Evolutionary conservation across 495 filamentous ascomycete genomes (phyloP), one percentile per base, ranked within the genome.

Genomic region (Podospora tetraspora): DNA sequence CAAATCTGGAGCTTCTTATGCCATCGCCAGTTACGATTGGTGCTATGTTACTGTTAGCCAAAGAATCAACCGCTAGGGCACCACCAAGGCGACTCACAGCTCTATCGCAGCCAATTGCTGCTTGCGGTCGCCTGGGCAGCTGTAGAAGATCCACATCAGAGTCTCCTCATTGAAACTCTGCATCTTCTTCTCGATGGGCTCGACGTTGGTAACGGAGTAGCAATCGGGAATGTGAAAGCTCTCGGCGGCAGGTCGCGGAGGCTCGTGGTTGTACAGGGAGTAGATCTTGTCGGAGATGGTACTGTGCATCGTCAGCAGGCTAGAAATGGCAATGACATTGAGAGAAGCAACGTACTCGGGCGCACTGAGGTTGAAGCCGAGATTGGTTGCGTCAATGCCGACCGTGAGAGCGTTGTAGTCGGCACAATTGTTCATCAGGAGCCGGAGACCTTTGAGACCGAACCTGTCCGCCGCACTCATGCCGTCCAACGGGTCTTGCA

Each of bases 141-240:
- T 92, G 81, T 96, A 97, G 83, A 97, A 97, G 69, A 97, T 95
- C 82, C 90, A 93, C 77, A 97, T 93, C 65, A 97, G 83, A 0
- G 93, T 96, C 76, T 97, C 94, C 67, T 96, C 92, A 69, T 90
- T 90, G 80, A 97, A 96, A 64, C 88, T 91, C 19, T 84, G 82
- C 59, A 96, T 91, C 70, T 94, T 91, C 63, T 87, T 85, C 59
- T 92, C 87, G 22, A 97, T 82, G 19, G 88, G 86, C 72, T 93
- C 91, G 32, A 96, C 90, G 72, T 96, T 97, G 70, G 87, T 89
- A 24, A 97, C 94, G 60, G 84, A 88, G 76, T 97, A 97, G 77
- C 92, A 95, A 24, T 89, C 86, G 2, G 94, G 94, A 8, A 97
- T 78, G 13, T 81, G 85, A 75, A 90, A 94, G 61, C 93, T 90